phyloP scores from a whole-genome alignment of 495 filamentous ascomycete genomes.

The Neurospora cerealis region DNA sequence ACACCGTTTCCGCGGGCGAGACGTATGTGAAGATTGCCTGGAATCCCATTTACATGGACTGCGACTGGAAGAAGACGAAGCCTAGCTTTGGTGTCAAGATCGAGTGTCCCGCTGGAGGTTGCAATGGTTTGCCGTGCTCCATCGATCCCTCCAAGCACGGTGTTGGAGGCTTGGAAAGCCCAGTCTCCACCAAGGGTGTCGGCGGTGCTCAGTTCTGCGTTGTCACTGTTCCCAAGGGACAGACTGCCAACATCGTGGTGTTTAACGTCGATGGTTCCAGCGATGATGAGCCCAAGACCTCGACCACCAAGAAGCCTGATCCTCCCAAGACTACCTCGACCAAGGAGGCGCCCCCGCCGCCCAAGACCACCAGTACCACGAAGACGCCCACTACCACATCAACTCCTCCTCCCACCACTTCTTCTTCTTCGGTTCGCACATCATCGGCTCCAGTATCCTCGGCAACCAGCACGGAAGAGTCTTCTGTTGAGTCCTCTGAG shows the following conservation, averaged over 20 bases:
- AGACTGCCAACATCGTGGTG: conserved; percentile 59
- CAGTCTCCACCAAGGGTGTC: conserved; percentile 47
- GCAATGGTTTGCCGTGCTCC: conserved; percentile 65
- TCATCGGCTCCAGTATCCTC: conserved; percentile 4
- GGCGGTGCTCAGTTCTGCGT: conserved; percentile 70
- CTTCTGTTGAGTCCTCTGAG: conserved; percentile 5
- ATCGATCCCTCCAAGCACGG: conserved; percentile 56
- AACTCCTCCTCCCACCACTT: conserved; percentile 5
- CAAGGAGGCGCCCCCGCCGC: background rate
- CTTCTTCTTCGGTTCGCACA: conserved; percentile 4
- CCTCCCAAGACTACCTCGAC: conserved; percentile 7
- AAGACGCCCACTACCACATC: conserved; percentile 4
- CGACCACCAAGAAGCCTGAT: conserved; percentile 1
- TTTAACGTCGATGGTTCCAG: conserved; percentile 33
- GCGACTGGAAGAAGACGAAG: conserved; percentile 43
- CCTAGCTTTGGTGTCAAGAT: conserved; percentile 64
- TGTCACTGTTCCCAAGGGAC: conserved; percentile 62
- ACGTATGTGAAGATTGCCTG: conserved; percentile 72
- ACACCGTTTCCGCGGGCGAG: conserved; percentile 51
- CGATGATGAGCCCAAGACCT: background rate
- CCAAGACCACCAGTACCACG: conserved; percentile 8
- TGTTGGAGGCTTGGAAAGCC: conserved; percentile 46
- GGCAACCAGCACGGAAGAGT: background rate
- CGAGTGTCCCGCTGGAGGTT: conserved; percentile 54
- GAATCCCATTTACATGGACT: conserved; percentile 66